Base-by-base conservation (phyloP, 306 rosid genomes). In the Ormosia semicastrata region DNA sequence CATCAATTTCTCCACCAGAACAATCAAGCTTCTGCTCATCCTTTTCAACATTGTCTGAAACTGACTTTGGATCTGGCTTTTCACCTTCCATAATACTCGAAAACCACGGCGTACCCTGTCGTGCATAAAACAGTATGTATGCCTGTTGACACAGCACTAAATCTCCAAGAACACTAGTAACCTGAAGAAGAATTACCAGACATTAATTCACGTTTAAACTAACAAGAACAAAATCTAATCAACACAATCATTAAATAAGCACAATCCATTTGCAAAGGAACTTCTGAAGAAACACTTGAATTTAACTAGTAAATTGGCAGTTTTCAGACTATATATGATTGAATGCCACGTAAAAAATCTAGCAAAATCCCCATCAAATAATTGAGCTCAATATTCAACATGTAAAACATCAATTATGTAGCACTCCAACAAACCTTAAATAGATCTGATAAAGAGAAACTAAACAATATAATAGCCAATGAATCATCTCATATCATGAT, bases 41-140 rank as follows among this genome's bases (percentile, higher is more conserved):
- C 60, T 5, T 14, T n/a, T 5, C 57, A 52, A 5, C 32, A n/a
- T n/a, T n/a, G 7, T 18, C 53, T 10, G 8, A 36, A 54, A 0
- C 3, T 36, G 44, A 5, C 13, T 3, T 62, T 5, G 7, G 17
- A 46, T 0, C 17, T 5, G 11, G 58, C 50, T 65, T 76, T 43
- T 29, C 68, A 36, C 3, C 50, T 59, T 77, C 81, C 56, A 81
- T 64, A 33, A 90, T 66, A 77, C 87, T 90, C 4, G 85, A 86
- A 59, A 83, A 71, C 97, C 94, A 92, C 1, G 91, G 83, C 66
- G 92, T 92, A 8, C 92, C 94, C 80, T 86, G 77, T 83, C 71
- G 81, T 44, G 86, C 89, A 80, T 92, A 92, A 44, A 92, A 92
- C 17, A 92, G 82, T 33, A 92, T 90, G 81, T 92, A 92, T 18